Percentiles rank a stretch among this genome's conserved stretches.
Evolutionary conservation across 2,329 filamentous ascomycete species (phyloP).

Genomic region (Monilinia vaccinii-corymbosi): DNA sequence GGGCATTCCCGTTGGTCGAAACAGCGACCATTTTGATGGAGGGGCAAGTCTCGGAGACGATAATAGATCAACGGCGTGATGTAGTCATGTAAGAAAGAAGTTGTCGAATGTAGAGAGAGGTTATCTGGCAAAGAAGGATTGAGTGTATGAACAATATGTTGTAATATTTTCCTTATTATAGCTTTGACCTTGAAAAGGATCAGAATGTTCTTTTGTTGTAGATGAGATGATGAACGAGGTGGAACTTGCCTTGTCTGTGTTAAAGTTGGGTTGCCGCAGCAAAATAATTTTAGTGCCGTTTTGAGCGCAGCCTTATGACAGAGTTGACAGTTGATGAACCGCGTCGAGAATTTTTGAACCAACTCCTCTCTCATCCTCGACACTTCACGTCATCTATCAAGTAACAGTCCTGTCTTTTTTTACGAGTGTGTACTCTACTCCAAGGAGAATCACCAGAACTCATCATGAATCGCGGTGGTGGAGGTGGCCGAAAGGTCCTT

Average conservation of each 20-base stretch:
- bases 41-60: conserved; percentile 20
- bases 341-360: conserved; percentile 3
- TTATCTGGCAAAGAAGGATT: neutral
- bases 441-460: neutral
- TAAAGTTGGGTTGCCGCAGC: conserved; percentile 3
- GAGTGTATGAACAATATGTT: neutral
- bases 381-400: neutral
- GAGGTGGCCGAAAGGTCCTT: conserved; percentile 52
- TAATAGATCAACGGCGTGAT: conserved; percentile 6
- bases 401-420: neutral
- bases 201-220: conserved; percentile 6
- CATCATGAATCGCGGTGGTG: conserved; percentile 31
- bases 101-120: neutral
- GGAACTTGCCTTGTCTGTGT: neutral
- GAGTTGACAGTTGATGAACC: neutral
- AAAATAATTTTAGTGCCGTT: conserved; percentile 11
- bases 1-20: conserved; percentile 47
- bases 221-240: neutral
- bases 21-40: conserved; percentile 27
- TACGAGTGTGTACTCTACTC: neutral
- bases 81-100: conserved; percentile 10
- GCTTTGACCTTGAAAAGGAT: conserved; percentile 3
- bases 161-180: neutral
- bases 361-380: conserved; percentile 1
- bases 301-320: conserved; percentile 4